phyloP scores from a whole-genome alignment of 1,139 yeast species.

The Zygosaccharomyces sapae region DNA sequence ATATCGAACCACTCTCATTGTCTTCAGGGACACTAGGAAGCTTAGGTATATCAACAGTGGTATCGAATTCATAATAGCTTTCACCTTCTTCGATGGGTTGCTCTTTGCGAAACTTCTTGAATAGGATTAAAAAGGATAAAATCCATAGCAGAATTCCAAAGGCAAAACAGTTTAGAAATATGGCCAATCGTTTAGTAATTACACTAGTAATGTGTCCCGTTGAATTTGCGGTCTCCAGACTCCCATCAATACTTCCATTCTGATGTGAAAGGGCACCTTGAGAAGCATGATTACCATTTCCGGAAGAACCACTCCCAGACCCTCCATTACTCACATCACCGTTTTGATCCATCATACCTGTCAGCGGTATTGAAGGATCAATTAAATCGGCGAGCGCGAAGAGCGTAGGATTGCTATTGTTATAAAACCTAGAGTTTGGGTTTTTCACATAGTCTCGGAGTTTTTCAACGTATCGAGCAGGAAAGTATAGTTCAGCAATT shows the following conservation, averaged over 20 bases:
- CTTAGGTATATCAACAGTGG: not conserved
- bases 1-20: not conserved
- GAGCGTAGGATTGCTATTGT: conserved; percentile 47
- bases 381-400: conserved; percentile 50
- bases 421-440: conserved; percentile 46
- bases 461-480: conserved; percentile 42
- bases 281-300: conserved; percentile 1
- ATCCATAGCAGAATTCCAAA: conserved; percentile 12
- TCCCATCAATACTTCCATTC: conserved; percentile 5
- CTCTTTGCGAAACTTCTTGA: not conserved
- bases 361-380: conserved; percentile 58
- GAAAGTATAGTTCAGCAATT: conserved; percentile 73
- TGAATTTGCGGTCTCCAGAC: conserved; percentile 6
- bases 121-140: conserved; percentile 5
- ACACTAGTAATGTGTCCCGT: conserved; percentile 2
- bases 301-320: conserved; percentile 1
- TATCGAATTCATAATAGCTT: not conserved
- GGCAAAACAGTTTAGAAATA: conserved; percentile 9
- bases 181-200: conserved; percentile 9
- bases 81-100: not conserved
- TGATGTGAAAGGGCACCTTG: not conserved
- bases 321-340: conserved; percentile 5
- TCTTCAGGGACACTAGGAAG: not conserved
- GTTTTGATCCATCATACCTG: conserved; percentile 40
- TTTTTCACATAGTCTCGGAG: conserved; percentile 46